Conservation (phyloP, 148 eudicot species). For the Polygonum maritimum region DNA sequence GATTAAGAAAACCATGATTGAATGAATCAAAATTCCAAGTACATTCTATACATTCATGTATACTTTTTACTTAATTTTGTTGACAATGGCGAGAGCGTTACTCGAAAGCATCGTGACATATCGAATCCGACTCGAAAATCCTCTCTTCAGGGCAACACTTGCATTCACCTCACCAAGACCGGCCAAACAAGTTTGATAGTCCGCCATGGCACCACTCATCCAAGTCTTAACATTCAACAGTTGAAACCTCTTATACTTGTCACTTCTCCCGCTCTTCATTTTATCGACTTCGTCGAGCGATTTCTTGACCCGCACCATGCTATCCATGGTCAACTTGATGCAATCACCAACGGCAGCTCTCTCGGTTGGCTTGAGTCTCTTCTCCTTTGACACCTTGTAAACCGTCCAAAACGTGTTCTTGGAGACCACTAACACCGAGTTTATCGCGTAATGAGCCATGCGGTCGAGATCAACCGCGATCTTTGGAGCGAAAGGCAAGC, state of each 20-base stretch:
- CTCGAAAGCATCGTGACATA: background rate
- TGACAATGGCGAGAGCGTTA: slow-evolving; percentile 4
- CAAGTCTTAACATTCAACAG: slow-evolving; percentile 44
- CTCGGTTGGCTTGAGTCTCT: background rate
- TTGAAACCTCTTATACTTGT: background rate
- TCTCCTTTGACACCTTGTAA: background rate
- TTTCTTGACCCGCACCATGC: background rate
- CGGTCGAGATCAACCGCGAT: background rate
- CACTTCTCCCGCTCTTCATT: background rate
- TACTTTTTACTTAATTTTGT: background rate
- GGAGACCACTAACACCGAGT: background rate
- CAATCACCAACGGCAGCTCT: background rate
- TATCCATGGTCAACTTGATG: background rate
- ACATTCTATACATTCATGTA: background rate
- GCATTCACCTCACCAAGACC: slow-evolving; percentile 15
- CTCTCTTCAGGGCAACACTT: background rate
- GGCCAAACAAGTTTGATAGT: slow-evolving; percentile 34
- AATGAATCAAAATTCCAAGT: too few relatives aligned
- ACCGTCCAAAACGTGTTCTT: background rate
- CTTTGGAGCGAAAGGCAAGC: slow-evolving; percentile 12
- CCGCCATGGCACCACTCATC: slow-evolving; percentile 45
- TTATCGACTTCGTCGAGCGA: background rate
- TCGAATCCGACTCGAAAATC: background rate
- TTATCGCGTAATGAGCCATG: slow-evolving; percentile 9
- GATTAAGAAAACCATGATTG: background rate